Evolutionary conservation across 106 monocot species (phyloP), one percentile per base, ranked within the genome.

Genomic region (Agapanthus africanus): DNA sequence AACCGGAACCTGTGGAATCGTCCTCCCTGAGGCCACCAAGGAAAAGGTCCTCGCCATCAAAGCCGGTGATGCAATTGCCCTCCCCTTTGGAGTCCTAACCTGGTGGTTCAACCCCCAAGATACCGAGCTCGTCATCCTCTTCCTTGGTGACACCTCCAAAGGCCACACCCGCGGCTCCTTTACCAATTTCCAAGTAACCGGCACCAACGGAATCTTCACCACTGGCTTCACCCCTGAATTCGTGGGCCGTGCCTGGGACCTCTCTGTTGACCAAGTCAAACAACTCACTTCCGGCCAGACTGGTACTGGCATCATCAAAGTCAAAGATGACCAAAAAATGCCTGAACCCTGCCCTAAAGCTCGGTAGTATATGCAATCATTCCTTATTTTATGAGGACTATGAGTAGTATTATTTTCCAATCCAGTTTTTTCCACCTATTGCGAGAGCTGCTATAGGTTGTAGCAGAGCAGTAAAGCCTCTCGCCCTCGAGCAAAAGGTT

Each of bases 151-250:
- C 80, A 95, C 95, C 36, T 85, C 86, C 57, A 91, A 78, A 42
- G 91, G 83, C 36, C 88, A 91, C 70, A 70, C 33, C 32, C 13
- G 68, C 5, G 95, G 95, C 19, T 49, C 76, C 18, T 95, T 95
- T 80, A 91, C 91, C 47, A 79, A 95, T 78, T 91, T 95, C 76
- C 84, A 85, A 34, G 69, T 95, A 64, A 91, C 88, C 2, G 95
- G 91, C 9, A n/a, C 83, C 79, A 76, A 50, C 31, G 88, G 83
- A 49, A 86, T 91, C 70, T 91, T 88, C 84, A 91, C 83, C 16
- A n/a, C n/a, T n/a, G 95, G 95, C 18, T 88, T 95, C 77, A 71
- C 88, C 59, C 57, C 86, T 7, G 95, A 95, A 74, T 95, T 95
- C 40, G 86, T 91, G 16, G 10, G 78, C 66, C 85, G 85, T 30